Evolutionary conservation across 108 stramenopile species (phyloP).

Genomic region (Schizochytrium sp.): DNA sequence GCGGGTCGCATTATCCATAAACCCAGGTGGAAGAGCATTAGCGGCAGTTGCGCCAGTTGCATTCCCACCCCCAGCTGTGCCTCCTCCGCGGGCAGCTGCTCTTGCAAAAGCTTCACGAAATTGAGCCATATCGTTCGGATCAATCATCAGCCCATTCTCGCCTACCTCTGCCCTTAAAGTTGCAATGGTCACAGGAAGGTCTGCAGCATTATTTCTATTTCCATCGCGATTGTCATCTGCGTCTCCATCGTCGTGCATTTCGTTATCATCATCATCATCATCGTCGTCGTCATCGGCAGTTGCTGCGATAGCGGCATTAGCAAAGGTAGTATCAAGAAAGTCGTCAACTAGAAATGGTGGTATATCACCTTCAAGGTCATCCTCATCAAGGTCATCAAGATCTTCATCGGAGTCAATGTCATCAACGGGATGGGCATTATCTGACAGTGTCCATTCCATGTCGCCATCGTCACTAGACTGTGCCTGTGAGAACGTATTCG

Average conservation of each 20-base stretch:
- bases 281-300: background rate
- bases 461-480: background rate
- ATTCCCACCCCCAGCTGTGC: too few species aligned
- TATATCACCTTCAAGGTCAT: too few species aligned
- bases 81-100: too few species aligned
- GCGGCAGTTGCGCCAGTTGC: background rate
- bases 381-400: background rate
- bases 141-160: too few species aligned
- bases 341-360: too few species aligned
- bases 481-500: background rate
- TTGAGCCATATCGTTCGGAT: too few species aligned
- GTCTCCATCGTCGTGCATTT: background rate
- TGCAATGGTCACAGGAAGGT: too few species aligned
- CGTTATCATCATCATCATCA: background rate
- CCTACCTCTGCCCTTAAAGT: too few species aligned
- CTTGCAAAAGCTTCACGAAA: too few species aligned
- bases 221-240: background rate
- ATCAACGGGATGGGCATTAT: background rate
- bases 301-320: background rate
- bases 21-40: background rate
- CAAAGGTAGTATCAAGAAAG: too few species aligned
- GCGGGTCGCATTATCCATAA: background rate
- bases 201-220: too few species aligned
- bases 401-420: constrained; percentile 21
- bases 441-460: constrained; percentile 26